phyloP scores from a whole-genome alignment of 2,329 filamentous ascomycete genomes.

The Colletotrichum sansevieriae region DNA sequence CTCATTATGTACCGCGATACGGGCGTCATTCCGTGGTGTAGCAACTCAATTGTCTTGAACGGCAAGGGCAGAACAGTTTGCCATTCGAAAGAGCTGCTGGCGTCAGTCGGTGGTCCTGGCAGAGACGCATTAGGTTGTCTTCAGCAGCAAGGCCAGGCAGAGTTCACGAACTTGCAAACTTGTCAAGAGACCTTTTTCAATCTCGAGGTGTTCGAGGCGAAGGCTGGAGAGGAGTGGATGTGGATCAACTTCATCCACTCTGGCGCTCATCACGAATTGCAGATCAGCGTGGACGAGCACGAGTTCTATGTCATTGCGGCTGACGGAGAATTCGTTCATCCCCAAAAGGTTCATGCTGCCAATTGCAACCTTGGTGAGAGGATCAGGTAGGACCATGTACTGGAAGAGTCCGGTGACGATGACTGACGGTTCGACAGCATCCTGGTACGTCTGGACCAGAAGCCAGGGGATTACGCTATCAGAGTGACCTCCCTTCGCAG shows the following conservation, averaged over 20 bases:
- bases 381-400: constrained; percentile 11
- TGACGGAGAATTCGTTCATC: constrained; percentile 32
- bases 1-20: constrained; percentile 36
- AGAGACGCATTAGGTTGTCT: constrained; percentile 27
- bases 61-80: constrained; percentile 31
- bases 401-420: not conserved
- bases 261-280: constrained; percentile 31
- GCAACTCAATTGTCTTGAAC: constrained; percentile 37
- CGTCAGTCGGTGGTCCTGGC: constrained; percentile 15
- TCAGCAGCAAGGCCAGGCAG: constrained; percentile 13
- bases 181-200: constrained; percentile 31
- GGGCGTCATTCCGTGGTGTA: constrained; percentile 31
- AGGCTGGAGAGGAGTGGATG: constrained; percentile 27
- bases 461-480: constrained; percentile 18
- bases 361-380: constrained; percentile 37
- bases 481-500: constrained; percentile 29
- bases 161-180: constrained; percentile 16
- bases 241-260: constrained; percentile 40
- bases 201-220: constrained; percentile 28
- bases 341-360: constrained; percentile 28
- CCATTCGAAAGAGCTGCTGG: constrained; percentile 14
- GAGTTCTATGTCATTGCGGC: constrained; percentile 33
- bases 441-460: constrained; percentile 21
- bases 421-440: not conserved
- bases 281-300: constrained; percentile 36